phyloP scores from a whole-genome alignment of 306 rosid species.

The Quercus robur region DNA sequence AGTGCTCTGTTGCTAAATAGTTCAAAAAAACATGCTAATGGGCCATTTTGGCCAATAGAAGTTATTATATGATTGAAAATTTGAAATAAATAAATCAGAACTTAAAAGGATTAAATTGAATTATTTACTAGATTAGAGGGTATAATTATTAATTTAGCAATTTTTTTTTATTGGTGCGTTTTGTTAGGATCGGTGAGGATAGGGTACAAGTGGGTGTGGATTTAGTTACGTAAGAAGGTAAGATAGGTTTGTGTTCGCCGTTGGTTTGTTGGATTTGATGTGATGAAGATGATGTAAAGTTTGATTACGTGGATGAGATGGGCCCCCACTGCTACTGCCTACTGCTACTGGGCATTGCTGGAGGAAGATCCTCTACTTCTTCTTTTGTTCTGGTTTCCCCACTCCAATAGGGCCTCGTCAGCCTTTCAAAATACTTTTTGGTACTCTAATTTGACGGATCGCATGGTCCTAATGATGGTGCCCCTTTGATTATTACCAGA shows the following conservation, averaged over 20 bases:
- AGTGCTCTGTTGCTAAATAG: too few species aligned
- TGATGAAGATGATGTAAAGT: neutral
- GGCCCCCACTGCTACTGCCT: too few species aligned
- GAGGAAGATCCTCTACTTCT: conserved; percentile 3
- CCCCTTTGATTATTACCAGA: neutral
- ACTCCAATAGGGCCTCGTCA: conserved; percentile 34
- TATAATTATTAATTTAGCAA: neutral
- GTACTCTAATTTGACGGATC: neutral
- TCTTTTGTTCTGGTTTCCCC: neutral
- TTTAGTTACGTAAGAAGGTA: neutral
- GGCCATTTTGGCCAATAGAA: too few species aligned
- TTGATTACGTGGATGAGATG: neutral
- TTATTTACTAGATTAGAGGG: too few species aligned
- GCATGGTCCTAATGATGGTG: conserved; percentile 27
- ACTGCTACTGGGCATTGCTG: too few species aligned
- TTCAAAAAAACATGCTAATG: too few species aligned
- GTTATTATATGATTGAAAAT: too few species aligned
- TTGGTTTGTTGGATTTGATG: neutral
- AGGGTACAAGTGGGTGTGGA: neutral
- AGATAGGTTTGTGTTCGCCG: neutral
- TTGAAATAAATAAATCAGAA: too few species aligned
- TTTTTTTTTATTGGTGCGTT: neutral
- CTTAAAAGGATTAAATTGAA: too few species aligned
- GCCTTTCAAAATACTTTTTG: neutral
- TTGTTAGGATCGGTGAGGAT: neutral